Evolutionary conservation across 2,329 filamentous ascomycete genomes (phyloP).

Genomic region (Monilinia polystroma): DNA sequence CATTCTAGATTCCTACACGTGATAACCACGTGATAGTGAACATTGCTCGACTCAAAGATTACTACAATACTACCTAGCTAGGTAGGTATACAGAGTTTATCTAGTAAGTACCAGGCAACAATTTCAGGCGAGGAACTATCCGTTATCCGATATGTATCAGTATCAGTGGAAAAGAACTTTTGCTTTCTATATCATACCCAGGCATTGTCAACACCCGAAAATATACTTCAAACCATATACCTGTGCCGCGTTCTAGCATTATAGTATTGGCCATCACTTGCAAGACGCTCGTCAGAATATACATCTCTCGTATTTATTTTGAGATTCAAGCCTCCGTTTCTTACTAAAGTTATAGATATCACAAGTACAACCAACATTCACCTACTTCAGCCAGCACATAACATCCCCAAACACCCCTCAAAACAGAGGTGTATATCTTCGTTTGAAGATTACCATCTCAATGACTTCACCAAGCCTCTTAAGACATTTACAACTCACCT

Average conservation of each 20-base stretch:
- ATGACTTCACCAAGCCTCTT: background rate
- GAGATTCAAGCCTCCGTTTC: background rate
- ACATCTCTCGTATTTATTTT: background rate
- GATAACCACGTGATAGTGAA: background rate
- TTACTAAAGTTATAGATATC: too few relatives aligned
- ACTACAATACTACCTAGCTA: background rate
- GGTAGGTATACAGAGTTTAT: background rate
- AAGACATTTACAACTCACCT: background rate
- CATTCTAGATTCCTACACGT: background rate
- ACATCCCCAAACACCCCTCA: background rate
- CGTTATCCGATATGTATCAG: too few relatives aligned
- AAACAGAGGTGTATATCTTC: background rate
- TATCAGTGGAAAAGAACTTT: too few relatives aligned
- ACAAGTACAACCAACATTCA: background rate
- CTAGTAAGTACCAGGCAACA: background rate
- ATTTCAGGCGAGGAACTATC: accelerated
- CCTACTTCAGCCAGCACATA: background rate
- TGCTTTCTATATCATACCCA: background rate
- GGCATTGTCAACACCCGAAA: background rate
- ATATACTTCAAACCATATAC: background rate
- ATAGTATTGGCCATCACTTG: background rate
- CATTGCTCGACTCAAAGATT: background rate
- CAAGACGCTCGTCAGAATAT: background rate
- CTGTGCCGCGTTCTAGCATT: background rate
- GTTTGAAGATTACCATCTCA: background rate